Conservation (phyloP, 345 rosid genomes). For the Eucalyptus rudis region DNA sequence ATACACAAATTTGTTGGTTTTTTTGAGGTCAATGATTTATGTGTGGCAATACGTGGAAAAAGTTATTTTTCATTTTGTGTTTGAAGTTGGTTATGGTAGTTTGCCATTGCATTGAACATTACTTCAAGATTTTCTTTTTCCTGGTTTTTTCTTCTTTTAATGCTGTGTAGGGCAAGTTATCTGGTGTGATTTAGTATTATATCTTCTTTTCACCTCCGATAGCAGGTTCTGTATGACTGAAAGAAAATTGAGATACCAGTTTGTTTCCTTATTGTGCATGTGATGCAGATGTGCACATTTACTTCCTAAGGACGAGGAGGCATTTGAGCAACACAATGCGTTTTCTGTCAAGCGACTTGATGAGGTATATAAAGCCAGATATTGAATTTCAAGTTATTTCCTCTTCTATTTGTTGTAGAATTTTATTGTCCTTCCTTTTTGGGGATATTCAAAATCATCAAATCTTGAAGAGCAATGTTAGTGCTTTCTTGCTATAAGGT, state of each 20-base stretch:
- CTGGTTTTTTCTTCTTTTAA: background rate
- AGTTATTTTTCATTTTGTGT: background rate
- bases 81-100: background rate
- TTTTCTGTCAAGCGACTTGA: slow-evolving; percentile 73
- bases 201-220: background rate
- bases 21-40: background rate
- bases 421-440: background rate
- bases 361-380: slow-evolving; percentile 39
- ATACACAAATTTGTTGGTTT: background rate
- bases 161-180: background rate
- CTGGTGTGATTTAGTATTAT: background rate
- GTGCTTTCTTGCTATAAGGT: background rate
- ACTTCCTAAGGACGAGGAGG: slow-evolving; percentile 87
- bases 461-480: background rate
- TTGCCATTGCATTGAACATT: background rate
- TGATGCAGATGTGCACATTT: slow-evolving; percentile 75
- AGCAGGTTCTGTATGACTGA: background rate
- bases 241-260: background rate
- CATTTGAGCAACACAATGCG: slow-evolving; percentile 66
- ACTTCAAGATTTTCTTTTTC: background rate
- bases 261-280: background rate
- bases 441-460: background rate
- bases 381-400: background rate
- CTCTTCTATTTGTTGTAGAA: background rate
- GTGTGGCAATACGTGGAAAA: background rate